Base-by-base conservation (phyloP, 2,329 filamentous ascomycete genomes). In the Botrytis deweyae region DNA sequence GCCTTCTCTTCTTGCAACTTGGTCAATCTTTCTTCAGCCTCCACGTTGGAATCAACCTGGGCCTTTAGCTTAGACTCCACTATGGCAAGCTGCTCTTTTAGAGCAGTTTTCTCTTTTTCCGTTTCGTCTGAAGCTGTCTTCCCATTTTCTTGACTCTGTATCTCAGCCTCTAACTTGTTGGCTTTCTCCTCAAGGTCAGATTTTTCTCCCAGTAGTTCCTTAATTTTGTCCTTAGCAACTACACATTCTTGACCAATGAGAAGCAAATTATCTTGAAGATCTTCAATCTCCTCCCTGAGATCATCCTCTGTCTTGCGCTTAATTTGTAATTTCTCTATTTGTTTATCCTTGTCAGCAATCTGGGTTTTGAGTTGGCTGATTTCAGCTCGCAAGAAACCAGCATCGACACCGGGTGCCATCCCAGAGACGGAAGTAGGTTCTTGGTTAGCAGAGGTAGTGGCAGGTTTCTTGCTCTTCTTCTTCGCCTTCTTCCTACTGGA, bases 391-490 rank as follows among this genome's bases (percentile, higher is more conserved):
- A 79, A 64, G 18, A 75, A 69, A 55, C 74, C 42, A 9, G 76
- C 63, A 38, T 62, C 59, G 20, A 74, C 74, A 36, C 73, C 72
- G 7, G 70, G 36, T n/a, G 66, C 62, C 49, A 76, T 78, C 4
- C 40, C 74, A n/a, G 74, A 46, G 29, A 65, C 68, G 14, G 80
- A 76, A n/a, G 73, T 65, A 12, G 80, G 78, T 20, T 80, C 78
- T 40, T 78, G 73, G 38, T 78, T 75, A 7, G 80, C 76, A 3
- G 79, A 78, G 12, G 80, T 76, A 63, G 74, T 77, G 25, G 76
- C 78, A 29, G 88, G 89, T 85, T 95, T 95, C 83, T 91, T 92
- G 87, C 97, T 97, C 85, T 95, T 97, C 81, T 93, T 93, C 33
- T 72, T 72, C 16, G 65, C 22, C 16, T 93, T 95, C 83, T 93